phyloP scores from a whole-genome alignment of 805 yeast species.

The Pachysolen tannophilus region DNA sequence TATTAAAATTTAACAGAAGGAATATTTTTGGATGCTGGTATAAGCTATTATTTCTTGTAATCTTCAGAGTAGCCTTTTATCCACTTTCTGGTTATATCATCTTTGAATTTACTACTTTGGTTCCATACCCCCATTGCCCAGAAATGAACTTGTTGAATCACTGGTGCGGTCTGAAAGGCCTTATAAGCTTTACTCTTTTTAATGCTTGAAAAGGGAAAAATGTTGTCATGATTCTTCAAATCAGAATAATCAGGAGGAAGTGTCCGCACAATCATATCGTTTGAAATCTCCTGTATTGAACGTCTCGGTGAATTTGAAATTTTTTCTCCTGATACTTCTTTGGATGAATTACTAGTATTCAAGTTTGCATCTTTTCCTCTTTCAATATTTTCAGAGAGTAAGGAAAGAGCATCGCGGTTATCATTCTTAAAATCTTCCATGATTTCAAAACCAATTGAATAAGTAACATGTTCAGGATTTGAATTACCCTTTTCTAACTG shows the following conservation, averaged over 20 bases:
- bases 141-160: conserved; percentile 39
- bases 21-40: neutral
- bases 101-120: conserved; percentile 39
- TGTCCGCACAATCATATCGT: conserved; percentile 6
- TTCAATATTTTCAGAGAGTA: neutral
- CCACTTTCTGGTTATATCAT: conserved; percentile 51
- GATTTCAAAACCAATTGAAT: neutral
- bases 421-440: neutral
- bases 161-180: conserved; percentile 26
- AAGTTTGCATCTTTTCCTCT: conserved; percentile 9
- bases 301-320: neutral
- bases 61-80: conserved; percentile 26
- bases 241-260: conserved; percentile 21
- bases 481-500: too few species aligned
- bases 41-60: neutral
- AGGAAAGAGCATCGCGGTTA: too few species aligned
- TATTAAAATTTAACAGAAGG: neutral
- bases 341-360: too few species aligned
- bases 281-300: conserved; percentile 10
- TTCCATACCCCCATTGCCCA: conserved; percentile 69
- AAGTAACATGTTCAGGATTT: neutral
- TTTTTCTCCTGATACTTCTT: neutral
- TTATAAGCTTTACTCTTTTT: conserved; percentile 3
- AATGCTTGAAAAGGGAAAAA: conserved; percentile 1
- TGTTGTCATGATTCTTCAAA: conserved; percentile 15